A percentile compares a stretch with the other conserved stretches of the same genome.
phyloP scores from a whole-genome alignment of 257 asterid species.

The Oldenlandia corymbosa region DNA sequence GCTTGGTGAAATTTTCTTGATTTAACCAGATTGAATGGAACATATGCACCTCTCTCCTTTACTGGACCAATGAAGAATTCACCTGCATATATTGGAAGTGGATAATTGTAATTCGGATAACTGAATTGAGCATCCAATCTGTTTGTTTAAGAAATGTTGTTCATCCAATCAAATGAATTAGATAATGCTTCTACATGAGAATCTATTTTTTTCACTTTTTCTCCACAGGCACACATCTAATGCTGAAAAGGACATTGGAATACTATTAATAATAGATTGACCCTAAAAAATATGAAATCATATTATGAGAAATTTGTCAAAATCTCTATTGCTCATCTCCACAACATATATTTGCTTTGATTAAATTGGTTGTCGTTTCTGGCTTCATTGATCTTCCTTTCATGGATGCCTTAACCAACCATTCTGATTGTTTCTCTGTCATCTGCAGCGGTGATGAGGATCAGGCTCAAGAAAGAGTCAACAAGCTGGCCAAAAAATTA shows the following conservation, averaged over 20 bases:
- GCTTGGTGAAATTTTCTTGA: not conserved
- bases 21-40: too few relatives aligned
- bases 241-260: not conserved
- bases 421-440: slow-evolving; percentile 8
- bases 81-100: not conserved
- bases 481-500: slow-evolving; percentile 86
- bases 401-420: not conserved
- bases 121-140: not conserved
- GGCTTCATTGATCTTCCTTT: not conserved
- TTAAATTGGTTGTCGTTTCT: not conserved
- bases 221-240: not conserved
- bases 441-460: slow-evolving; percentile 91
- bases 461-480: slow-evolving; percentile 95
- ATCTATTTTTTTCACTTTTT: not conserved
- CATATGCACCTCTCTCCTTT: not conserved
- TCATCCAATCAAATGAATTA: not conserved
- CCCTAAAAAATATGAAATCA: not conserved
- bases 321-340: not conserved
- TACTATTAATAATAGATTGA: not conserved
- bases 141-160: not conserved
- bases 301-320: too few relatives aligned
- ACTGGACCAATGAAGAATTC: not conserved
- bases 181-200: too few relatives aligned
- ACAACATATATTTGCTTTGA: not conserved
- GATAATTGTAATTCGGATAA: not conserved